Conservation (phyloP, 2,329 filamentous ascomycete genomes). For the Aureobasidium sp. region DNA sequence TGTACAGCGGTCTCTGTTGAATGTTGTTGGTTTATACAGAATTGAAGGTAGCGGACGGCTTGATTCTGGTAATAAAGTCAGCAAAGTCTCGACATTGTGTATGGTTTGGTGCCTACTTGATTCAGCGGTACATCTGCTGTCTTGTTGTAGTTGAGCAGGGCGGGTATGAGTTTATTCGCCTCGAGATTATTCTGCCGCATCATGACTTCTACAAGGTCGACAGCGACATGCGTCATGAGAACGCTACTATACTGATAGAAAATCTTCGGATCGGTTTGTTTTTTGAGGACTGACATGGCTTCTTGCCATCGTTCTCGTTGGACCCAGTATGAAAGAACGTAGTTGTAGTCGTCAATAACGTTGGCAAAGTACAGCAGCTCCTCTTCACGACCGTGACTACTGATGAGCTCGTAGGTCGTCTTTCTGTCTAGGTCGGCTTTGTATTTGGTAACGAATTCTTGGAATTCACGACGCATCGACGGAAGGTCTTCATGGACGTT, state of each 20-base stretch:
- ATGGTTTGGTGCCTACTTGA: slow-evolving; percentile 16
- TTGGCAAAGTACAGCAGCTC: slow-evolving; percentile 89
- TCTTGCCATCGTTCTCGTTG: slow-evolving; percentile 89
- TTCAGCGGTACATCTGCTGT: slow-evolving; percentile 57
- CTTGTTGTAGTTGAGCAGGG: slow-evolving; percentile 87
- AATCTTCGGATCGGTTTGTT: slow-evolving; percentile 82
- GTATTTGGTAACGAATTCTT: slow-evolving; percentile 79
- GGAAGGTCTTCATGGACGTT: slow-evolving; percentile 67
- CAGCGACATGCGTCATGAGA: slow-evolving; percentile 81
- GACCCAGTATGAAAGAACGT: slow-evolving; percentile 94
- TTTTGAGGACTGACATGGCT: slow-evolving; percentile 80
- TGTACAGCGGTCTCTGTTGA: slow-evolving; percentile 81
- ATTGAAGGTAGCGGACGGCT: slow-evolving; percentile 86
- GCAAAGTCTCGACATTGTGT: neutral
- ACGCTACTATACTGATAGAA: slow-evolving; percentile 97
- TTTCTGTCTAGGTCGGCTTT: slow-evolving; percentile 82
- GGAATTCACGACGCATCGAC: slow-evolving; percentile 68
- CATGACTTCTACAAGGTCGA: slow-evolving; percentile 86
- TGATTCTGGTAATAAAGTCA: slow-evolving; percentile 56
- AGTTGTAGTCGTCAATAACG: slow-evolving; percentile 83
- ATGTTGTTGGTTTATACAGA: slow-evolving; percentile 79
- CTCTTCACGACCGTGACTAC: slow-evolving; percentile 87
- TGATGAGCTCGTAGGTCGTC: slow-evolving; percentile 92
- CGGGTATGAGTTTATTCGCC: slow-evolving; percentile 82
- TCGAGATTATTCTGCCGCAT: slow-evolving; percentile 86